A percentile compares a stretch with the other conserved stretches of the same genome.
Conservation (phyloP, 192 early-diverging fungal species). For the Obelidium mucronatum region DNA sequence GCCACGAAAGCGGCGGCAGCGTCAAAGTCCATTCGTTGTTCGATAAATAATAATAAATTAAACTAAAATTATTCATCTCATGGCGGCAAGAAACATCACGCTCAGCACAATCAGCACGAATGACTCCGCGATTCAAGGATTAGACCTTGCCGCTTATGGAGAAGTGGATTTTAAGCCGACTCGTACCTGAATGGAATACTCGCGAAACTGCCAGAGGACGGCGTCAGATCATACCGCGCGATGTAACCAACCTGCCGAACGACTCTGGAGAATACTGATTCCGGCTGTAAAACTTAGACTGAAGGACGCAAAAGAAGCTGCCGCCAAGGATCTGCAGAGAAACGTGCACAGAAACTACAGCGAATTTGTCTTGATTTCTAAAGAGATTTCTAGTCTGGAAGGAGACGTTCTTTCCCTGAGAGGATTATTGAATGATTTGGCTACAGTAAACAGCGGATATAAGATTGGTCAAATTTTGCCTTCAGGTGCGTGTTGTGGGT, state of each 20-base stretch:
- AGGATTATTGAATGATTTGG: slow-evolving; percentile 72
- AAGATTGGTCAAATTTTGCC: slow-evolving; percentile 10
- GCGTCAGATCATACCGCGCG: neutral
- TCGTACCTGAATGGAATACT: too few relatives aligned
- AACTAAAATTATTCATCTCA: too few relatives aligned
- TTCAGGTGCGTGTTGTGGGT: slow-evolving; percentile 7
- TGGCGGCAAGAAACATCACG: too few relatives aligned
- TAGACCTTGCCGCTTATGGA: too few relatives aligned
- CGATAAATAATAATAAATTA: neutral
- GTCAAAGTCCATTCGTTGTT: neutral
- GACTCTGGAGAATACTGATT: slow-evolving; percentile 11
- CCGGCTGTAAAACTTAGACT: slow-evolving; percentile 61
- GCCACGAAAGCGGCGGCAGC: neutral
- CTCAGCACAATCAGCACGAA: too few relatives aligned
- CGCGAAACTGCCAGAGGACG: slow-evolving; percentile 20
- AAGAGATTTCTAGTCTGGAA: slow-evolving; percentile 81
- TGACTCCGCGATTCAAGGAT: too few relatives aligned
- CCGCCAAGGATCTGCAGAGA: slow-evolving; percentile 77
- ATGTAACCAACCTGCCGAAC: slow-evolving; percentile 38
- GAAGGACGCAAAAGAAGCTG: too few relatives aligned
- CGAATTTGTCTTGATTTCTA: slow-evolving; percentile 85
- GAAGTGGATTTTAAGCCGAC: too few relatives aligned
- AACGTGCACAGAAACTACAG: slow-evolving; percentile 86
- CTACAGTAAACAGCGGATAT: slow-evolving; percentile 52
- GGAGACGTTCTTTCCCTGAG: slow-evolving; percentile 77